A percentile compares a stretch with the other conserved stretches of the same genome.
phyloP scores from a whole-genome alignment of 305 asterid species.

The Solanum hybrid region DNA sequence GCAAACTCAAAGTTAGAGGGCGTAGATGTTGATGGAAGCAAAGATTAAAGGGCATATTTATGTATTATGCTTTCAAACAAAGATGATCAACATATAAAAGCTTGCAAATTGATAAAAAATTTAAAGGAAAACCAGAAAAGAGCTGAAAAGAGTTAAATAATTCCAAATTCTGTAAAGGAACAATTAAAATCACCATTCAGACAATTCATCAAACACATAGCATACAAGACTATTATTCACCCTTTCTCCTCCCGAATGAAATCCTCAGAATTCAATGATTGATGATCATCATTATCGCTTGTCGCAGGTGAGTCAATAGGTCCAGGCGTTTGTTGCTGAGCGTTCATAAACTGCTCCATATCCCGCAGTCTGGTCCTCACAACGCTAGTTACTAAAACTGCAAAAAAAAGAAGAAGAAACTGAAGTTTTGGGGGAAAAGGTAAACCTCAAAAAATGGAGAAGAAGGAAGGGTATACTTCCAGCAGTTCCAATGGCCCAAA shows the following conservation, averaged over 20 bases:
- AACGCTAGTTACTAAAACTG: slow-evolving; percentile 64
- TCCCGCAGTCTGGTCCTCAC: slow-evolving; percentile 57
- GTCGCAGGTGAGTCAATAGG: not conserved
- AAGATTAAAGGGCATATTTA: not conserved
- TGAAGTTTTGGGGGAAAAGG: not conserved
- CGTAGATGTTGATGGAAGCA: fast-evolving
- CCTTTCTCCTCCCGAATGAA: not conserved
- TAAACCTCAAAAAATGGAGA: not conserved
- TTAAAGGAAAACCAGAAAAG: not conserved
- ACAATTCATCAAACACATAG: slow-evolving; percentile 3
- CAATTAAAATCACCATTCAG: not conserved
- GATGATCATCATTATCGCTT: not conserved
- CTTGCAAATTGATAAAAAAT: not conserved
- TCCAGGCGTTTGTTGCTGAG: slow-evolving; percentile 24
- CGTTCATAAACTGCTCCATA: slow-evolving; percentile 47
- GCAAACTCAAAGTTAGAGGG: not conserved
- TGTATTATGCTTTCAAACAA: not conserved
- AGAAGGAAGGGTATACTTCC: slow-evolving; percentile 34
- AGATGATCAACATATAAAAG: not conserved
- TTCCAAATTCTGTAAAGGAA: not conserved
- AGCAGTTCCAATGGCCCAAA: slow-evolving; percentile 89
- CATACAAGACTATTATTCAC: not conserved
- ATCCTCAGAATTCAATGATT: not conserved
- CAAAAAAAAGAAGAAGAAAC: not conserved
- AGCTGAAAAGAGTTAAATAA: not conserved